These are phyloP conservation scores for Xylaria sp. DNA, from an alignment of 2,329 filamentous ascomycete genomes.

Conservation along the genomic window DNA sequence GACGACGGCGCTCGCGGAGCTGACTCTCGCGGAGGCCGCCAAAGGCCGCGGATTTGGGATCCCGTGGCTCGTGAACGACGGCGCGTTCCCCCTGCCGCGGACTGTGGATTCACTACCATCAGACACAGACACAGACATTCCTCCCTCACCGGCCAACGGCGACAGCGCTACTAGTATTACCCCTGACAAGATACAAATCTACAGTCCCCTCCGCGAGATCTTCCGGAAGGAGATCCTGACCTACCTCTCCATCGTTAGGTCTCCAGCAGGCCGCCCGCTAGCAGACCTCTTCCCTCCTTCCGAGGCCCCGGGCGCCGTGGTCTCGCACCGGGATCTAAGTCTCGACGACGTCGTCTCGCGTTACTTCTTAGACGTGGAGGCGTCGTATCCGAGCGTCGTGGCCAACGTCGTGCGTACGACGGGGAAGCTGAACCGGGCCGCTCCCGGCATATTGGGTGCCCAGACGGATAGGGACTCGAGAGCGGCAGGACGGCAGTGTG, in stretches of 20 bases:
- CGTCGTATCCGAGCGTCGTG: slow-evolving; percentile 89
- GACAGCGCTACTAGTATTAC: slow-evolving; percentile 41
- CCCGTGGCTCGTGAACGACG: slow-evolving; percentile 85
- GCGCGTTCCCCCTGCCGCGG: slow-evolving; percentile 56
- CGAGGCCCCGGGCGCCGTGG: slow-evolving; percentile 52
- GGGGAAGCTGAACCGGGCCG: slow-evolving; percentile 74
- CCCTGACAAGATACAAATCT: slow-evolving; percentile 57
- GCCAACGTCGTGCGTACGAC: slow-evolving; percentile 94
- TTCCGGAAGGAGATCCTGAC: slow-evolving; percentile 81
- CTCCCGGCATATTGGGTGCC: neutral
- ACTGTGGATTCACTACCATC: neutral
- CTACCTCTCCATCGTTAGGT: slow-evolving; percentile 67
- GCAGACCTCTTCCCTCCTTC: slow-evolving; percentile 20
- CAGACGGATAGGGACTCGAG: slow-evolving; percentile 21
- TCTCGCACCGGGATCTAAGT: slow-evolving; percentile 79
- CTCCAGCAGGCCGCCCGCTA: slow-evolving; percentile 9
- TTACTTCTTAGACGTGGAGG: slow-evolving; percentile 89
- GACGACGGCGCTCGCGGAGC: slow-evolving; percentile 87
- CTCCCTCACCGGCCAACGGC: neutral
- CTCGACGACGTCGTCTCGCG: slow-evolving; percentile 92
- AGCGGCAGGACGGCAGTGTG: slow-evolving; percentile 58
- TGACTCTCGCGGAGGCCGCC: slow-evolving; percentile 86
- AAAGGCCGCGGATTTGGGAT: slow-evolving; percentile 89
- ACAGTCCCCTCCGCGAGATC: slow-evolving; percentile 86
- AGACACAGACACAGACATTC: neutral